Evolutionary conservation across 1,139 yeast species (phyloP).

Genomic region (Suhomyces coccinellae): DNA sequence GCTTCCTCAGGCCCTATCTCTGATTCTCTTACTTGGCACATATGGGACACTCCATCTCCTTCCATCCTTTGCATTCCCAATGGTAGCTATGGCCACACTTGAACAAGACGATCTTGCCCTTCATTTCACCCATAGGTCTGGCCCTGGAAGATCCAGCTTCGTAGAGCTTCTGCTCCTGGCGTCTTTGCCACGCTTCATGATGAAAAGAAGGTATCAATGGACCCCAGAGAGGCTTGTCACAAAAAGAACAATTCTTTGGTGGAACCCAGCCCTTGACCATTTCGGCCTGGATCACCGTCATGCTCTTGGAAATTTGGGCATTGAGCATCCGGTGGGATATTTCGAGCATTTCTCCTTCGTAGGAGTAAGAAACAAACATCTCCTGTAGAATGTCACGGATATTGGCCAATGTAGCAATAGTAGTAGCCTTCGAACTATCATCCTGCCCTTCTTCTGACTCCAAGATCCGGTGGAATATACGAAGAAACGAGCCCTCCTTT

Average conservation of each 20-base stretch:
- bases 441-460: conserved; percentile 30
- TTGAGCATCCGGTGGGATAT: conserved; percentile 56
- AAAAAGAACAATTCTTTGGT: conserved; percentile 61
- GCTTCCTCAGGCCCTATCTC: too few species aligned
- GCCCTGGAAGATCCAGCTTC: conserved; percentile 8
- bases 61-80: conserved; percentile 47
- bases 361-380: conserved; percentile 62
- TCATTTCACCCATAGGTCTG: conserved; percentile 8
- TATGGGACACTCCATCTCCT: conserved; percentile 15
- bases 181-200: conserved; percentile 51
- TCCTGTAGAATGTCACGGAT: conserved; percentile 63
- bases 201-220: conserved; percentile 45
- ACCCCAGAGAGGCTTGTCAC: conserved; percentile 71
- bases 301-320: conserved; percentile 49
- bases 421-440: conserved; percentile 12
- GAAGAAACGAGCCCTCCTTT: conserved; percentile 42
- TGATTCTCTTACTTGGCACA: background rate
- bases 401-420: conserved; percentile 52
- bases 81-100: conserved; percentile 69
- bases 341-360: conserved; percentile 59
- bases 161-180: conserved; percentile 20
- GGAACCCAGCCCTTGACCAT: conserved; percentile 62
- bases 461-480: conserved; percentile 52
- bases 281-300: conserved; percentile 40
- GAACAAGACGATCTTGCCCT: conserved; percentile 30